Evolutionary conservation across 2,329 filamentous ascomycete species (phyloP), one percentile per base, ranked within the genome.

Genomic region (Hypoxylon sp.): DNA sequence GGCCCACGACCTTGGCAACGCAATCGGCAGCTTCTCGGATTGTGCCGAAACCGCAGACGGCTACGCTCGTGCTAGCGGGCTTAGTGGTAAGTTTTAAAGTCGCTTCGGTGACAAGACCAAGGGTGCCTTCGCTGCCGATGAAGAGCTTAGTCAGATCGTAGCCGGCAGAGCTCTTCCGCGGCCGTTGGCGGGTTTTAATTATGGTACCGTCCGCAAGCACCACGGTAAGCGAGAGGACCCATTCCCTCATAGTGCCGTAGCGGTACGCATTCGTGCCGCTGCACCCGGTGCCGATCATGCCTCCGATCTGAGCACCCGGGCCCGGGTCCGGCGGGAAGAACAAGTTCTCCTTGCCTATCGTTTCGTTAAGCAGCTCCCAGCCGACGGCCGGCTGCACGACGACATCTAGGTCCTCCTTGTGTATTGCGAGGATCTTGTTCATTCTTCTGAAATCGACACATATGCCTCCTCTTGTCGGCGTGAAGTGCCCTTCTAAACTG

Each of bases 191-290:
- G 2, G 92, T 95, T 81, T 93, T 93, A 75, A 95, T 89, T 34
- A 94, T 80, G 0, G 91, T 93, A 21, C 93, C 93, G 78, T 96
- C 93, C 1, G 93, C 91, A 57, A 97, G 84, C 0, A 97, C 93
- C 1, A 96, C 91, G 0, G 93, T 96, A 52, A 97, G 82, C 55
- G 89, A 91, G 9, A 95, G 80, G 1, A 96, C 93, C 92, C 93
- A 97, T 76, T 97, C 93, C 59, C 91, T 88, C 93, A 96, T 96
- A 0, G 93, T 96, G 56, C 93, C 93, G 76, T 96, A 96, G 52
- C 92, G 86, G 77, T 93, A 93, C 2, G 93, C 89, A 77, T 97
- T 96, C 2, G 93, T 96, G 52, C 93, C 93, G 65, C 83, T 85
- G 76, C 83, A 86, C 51, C 84, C 84, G 10, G 90, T 92, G 1